Percentiles rank a stretch among this genome's conserved stretches.
Conservation (phyloP, 2,329 filamentous ascomycete species). For the Diaporthe ampelina region DNA sequence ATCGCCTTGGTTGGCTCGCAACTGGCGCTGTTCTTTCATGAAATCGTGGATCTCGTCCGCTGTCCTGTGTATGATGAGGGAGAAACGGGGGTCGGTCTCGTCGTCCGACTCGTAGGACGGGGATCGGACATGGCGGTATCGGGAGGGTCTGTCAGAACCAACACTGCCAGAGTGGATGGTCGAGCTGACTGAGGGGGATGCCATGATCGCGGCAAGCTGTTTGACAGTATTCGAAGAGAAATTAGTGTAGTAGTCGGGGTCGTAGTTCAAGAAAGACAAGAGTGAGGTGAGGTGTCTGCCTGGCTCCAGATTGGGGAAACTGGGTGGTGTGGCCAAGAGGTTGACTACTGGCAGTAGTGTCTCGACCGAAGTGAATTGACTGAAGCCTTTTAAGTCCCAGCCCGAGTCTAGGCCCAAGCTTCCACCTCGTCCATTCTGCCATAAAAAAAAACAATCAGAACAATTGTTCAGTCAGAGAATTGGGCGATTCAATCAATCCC, state of each 20-base stretch:
- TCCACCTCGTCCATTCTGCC: background rate
- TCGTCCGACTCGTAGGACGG: no score
- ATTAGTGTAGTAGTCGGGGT: background rate
- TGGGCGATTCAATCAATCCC: background rate
- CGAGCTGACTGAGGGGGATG: background rate
- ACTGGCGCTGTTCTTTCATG: background rate
- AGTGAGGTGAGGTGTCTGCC: constrained; percentile 18
- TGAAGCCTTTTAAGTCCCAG: background rate
- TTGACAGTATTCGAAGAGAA: background rate
- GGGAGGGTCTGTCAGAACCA: background rate
- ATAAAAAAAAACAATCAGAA: background rate
- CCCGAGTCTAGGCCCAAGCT: background rate
- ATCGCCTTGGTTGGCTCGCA: background rate
- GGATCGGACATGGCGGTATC: background rate
- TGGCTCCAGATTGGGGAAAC: background rate
- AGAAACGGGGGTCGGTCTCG: no score
- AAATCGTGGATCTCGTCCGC: background rate
- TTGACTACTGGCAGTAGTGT: background rate
- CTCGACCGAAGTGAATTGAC: background rate
- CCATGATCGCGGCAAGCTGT: background rate
- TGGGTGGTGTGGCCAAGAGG: background rate
- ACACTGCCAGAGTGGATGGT: constrained; percentile 11
- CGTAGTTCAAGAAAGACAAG: background rate
- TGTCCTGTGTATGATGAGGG: background rate
- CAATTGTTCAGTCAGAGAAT: background rate